phyloP scores from a whole-genome alignment of 2,329 filamentous ascomycete genomes.

The Tolypocladium paradoxum region DNA sequence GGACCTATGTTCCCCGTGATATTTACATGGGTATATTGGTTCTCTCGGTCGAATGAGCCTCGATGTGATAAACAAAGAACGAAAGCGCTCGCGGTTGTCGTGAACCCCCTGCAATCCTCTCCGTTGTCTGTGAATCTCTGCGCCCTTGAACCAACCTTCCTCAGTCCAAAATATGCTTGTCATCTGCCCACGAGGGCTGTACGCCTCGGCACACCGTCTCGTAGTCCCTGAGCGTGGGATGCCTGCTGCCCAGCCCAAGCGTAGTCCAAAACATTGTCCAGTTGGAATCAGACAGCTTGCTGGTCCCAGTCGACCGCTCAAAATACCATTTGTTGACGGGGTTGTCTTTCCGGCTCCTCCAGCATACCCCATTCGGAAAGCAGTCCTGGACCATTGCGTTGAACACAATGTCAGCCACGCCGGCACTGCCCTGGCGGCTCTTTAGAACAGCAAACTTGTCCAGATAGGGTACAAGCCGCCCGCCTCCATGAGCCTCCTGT shows the following conservation, averaged over 20 bases:
- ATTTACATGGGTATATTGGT: not conserved
- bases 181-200: conserved; percentile 52
- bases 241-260: conserved; percentile 45
- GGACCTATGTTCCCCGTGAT: not conserved
- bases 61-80: not conserved
- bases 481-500: conserved; percentile 40
- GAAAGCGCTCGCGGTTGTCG: not conserved
- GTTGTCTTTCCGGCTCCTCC: conserved; percentile 82
- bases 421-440: conserved; percentile 76
- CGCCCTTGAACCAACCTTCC: not conserved
- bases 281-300: conserved; percentile 68
- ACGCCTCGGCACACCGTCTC: conserved; percentile 61
- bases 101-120: not conserved
- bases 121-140: not conserved
- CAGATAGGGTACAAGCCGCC: conserved; percentile 76
- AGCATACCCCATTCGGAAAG: conserved; percentile 82
- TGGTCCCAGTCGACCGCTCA: conserved; percentile 73
- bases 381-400: conserved; percentile 88
- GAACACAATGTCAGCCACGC: conserved; percentile 92
- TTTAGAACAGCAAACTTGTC: conserved; percentile 96
- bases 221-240: conserved; percentile 53
- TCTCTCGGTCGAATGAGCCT: not conserved
- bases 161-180: conserved; percentile 47
- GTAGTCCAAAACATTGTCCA: conserved; percentile 99
- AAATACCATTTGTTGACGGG: conserved; percentile 99